phyloP scores from a whole-genome alignment of 805 yeast species.

The Spathaspora gorwiae region DNA sequence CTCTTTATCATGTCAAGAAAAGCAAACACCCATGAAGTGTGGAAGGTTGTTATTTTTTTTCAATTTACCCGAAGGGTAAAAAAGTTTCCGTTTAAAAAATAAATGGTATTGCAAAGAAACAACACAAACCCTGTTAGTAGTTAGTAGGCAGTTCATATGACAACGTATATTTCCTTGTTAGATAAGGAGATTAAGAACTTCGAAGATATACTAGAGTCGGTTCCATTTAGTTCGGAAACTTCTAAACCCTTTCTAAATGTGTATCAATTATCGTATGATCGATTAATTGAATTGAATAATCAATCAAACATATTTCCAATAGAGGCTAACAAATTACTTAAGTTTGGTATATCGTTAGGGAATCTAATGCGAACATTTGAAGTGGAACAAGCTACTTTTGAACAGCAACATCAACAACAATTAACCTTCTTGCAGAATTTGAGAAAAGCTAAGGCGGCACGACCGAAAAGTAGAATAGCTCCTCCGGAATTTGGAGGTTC shows the following conservation, averaged over 20 bases:
- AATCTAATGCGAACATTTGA: conserved; percentile 34
- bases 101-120: too few species aligned
- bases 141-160: background rate
- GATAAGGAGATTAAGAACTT: conserved; percentile 23
- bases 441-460: conserved; percentile 4
- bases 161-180: conserved; percentile 14
- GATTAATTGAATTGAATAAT: conserved; percentile 19
- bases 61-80: too few species aligned
- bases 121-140: too few species aligned
- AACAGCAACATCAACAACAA: conserved; percentile 21
- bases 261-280: conserved; percentile 22
- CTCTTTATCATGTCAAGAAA: too few species aligned
- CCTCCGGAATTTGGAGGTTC: background rate
- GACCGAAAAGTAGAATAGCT: background rate
- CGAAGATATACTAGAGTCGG: conserved; percentile 23
- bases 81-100: too few species aligned
- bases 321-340: conserved; percentile 32
- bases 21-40: too few species aligned
- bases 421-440: conserved; percentile 9
- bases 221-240: conserved; percentile 27
- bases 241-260: conserved; percentile 23
- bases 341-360: conserved; percentile 40
- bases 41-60: too few species aligned
- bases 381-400: conserved; percentile 27
- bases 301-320: conserved; percentile 25